These are phyloP conservation scores for Melastoma malabathricum DNA, from an alignment of 345 rosid genomes.

Conservation along the genomic window DNA sequence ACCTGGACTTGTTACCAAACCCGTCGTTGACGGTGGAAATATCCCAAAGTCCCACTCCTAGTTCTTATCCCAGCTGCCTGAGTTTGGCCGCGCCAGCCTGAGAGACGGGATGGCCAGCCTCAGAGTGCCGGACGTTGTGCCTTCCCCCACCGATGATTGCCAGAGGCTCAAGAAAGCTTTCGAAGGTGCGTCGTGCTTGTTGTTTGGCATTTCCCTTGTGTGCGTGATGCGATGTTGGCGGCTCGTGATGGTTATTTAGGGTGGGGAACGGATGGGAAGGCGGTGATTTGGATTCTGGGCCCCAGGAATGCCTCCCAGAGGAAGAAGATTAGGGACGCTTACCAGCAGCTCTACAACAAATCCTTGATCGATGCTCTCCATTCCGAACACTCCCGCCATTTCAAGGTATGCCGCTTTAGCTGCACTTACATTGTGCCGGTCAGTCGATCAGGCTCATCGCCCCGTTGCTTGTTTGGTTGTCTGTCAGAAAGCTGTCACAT, in stretches of 20 bases:
- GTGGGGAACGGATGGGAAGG: constrained; percentile 66
- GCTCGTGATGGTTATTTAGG: constrained; percentile 25
- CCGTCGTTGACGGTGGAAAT: no score
- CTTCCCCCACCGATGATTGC: constrained; percentile 57
- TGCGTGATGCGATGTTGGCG: background rate
- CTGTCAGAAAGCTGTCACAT: constrained; percentile 54
- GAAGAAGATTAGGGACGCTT: constrained; percentile 48
- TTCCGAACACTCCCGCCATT: constrained; percentile 77
- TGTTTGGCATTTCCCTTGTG: background rate
- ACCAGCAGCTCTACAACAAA: constrained; percentile 42
- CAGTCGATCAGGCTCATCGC: background rate
- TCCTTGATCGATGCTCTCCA: constrained; percentile 43
- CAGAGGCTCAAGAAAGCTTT: constrained; percentile 50
- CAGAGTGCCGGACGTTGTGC: constrained; percentile 44
- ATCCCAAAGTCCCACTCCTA: no score
- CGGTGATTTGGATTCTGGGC: constrained; percentile 43
- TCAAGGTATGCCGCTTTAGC: constrained; percentile 27
- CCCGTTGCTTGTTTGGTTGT: background rate
- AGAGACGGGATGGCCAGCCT: constrained; percentile 34
- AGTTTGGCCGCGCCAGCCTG: no score
- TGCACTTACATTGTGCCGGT: no score
- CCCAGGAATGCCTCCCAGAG: constrained; percentile 66
- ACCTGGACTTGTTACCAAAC: no score
- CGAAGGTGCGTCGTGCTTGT: constrained; percentile 25
- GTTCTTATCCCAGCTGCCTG: no score